Evolutionary conservation across 1,139 yeast species (phyloP).

Genomic region (Magnusiomyces fungicola): DNA sequence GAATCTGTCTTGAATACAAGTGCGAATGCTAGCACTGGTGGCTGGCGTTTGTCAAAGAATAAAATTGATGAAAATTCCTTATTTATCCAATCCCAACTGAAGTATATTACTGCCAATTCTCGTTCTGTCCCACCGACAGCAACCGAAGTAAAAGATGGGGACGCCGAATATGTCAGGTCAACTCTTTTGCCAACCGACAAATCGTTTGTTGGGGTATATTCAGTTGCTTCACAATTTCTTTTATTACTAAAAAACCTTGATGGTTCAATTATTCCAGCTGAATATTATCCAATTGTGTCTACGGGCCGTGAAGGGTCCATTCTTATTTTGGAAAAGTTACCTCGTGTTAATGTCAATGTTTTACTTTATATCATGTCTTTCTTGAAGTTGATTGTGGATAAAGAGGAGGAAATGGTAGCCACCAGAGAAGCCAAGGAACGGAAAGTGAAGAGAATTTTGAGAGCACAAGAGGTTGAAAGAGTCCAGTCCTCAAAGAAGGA

Average conservation of each 20-base stretch:
- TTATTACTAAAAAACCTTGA: slow-evolving; percentile 34
- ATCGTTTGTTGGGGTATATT: slow-evolving; percentile 24
- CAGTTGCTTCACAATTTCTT: slow-evolving; percentile 31
- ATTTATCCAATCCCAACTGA: background rate
- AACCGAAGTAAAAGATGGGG: background rate
- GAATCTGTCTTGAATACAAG: background rate
- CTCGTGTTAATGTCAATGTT: slow-evolving; percentile 37
- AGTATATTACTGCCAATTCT: background rate
- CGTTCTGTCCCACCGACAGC: too few species aligned
- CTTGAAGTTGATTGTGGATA: slow-evolving; percentile 29
- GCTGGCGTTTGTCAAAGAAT: slow-evolving; percentile 1
- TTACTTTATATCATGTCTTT: slow-evolving; percentile 36
- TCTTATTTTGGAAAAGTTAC: slow-evolving; percentile 33
- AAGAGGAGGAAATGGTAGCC: slow-evolving; percentile 19
- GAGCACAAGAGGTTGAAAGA: background rate
- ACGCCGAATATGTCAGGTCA: background rate
- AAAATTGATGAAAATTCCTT: background rate
- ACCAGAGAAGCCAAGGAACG: slow-evolving; percentile 8
- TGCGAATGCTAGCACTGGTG: slow-evolving; percentile 6
- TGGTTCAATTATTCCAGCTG: slow-evolving; percentile 37
- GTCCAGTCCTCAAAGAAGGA: background rate
- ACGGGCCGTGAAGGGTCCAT: slow-evolving; percentile 13
- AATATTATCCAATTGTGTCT: slow-evolving; percentile 23
- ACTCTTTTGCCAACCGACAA: slow-evolving; percentile 4
- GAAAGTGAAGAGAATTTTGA: background rate